Evolutionary conservation across 495 filamentous ascomycete genomes (phyloP), one percentile per base, ranked within the genome.

Genomic region (Achaetomiella virescens): DNA sequence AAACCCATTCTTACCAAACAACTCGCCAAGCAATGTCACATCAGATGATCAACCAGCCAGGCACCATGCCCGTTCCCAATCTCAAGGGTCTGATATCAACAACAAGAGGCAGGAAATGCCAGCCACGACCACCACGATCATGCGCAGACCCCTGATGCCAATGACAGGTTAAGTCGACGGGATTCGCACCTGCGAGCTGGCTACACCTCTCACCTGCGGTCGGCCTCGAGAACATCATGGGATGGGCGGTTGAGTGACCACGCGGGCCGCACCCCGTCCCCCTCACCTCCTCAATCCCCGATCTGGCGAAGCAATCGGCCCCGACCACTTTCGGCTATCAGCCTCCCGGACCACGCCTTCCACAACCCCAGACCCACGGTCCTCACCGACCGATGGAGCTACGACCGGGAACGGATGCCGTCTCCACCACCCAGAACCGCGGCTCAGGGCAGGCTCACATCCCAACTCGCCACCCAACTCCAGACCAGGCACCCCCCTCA

Each of bases 401-500:
- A 57, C 47, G 46, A 57, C 40, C 46, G 47, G 47, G 36, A 50
- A 40, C 46, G 54, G 38, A 57, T 57, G 54, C 54, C 47, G 35
- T 57, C 40, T 3, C 31, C 47, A 10, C 43, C 42, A 5, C 25
- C 35, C 10, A 31, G 4, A 4, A 5, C 27, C 27, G n/a, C 27
- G 27, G 27, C 27, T 9, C 27, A n/a, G n/a, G n/a, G n/a, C n/a
- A n/a, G 27, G 27, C 27, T 31, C 27, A 9, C 27, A 9, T 9
- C 4, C 27, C 5, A 31, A 9, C 27, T 14, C 52, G 2, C 14
- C 15, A 29, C 21, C 1, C 6, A n/a, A 15, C 42, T 48, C 40
- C 2, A 9, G 54, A 15, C 47, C 46, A 9, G 45, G 54, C 22
- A 48, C 45, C 4, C 54, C 54, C n/a, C 4, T 42, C 44, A 36